phyloP scores from a whole-genome alignment of 805 yeast species.

The Priceomyces fermenticarens region DNA sequence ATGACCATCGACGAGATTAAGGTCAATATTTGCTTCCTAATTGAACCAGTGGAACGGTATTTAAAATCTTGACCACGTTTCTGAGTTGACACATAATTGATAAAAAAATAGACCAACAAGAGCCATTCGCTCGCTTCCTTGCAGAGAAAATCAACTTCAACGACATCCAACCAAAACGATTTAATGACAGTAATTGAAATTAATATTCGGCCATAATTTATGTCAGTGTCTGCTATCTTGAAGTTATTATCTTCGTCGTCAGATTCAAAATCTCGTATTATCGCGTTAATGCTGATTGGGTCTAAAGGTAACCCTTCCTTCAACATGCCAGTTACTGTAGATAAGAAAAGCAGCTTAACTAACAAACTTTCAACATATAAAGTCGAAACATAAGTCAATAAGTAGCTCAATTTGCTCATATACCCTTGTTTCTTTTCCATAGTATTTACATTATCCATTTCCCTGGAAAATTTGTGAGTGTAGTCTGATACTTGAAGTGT shows the following conservation, averaged over 20 bases:
- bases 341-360: slow-evolving; percentile 58
- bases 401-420: slow-evolving; percentile 56
- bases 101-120: slow-evolving; percentile 44
- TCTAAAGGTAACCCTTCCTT: slow-evolving; percentile 33
- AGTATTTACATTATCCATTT: slow-evolving; percentile 22
- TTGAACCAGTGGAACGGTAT: slow-evolving; percentile 10
- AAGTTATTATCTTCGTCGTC: slow-evolving; percentile 16
- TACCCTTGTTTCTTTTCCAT: slow-evolving; percentile 35
- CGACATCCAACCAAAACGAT: slow-evolving; percentile 69
- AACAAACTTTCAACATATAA: slow-evolving; percentile 68
- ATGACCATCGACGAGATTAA: slow-evolving; percentile 28
- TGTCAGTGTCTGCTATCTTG: slow-evolving; percentile 15
- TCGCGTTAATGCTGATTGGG: slow-evolving; percentile 19
- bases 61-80: slow-evolving; percentile 1
- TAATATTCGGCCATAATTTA: slow-evolving; percentile 35
- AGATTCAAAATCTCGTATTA: slow-evolving; percentile 17
- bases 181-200: slow-evolving; percentile 48
- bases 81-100: slow-evolving; percentile 22
- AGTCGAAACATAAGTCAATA: slow-evolving; percentile 57
- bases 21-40: slow-evolving; percentile 25
- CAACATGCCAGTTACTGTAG: slow-evolving; percentile 60
- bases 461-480: slow-evolving; percentile 49
- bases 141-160: slow-evolving; percentile 53
- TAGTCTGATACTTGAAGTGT: slow-evolving; percentile 74
- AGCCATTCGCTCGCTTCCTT: slow-evolving; percentile 65